Evolutionary conservation across 108 stramenopile genomes (phyloP).

Genomic region (Cafeteria roenbergensis): DNA sequence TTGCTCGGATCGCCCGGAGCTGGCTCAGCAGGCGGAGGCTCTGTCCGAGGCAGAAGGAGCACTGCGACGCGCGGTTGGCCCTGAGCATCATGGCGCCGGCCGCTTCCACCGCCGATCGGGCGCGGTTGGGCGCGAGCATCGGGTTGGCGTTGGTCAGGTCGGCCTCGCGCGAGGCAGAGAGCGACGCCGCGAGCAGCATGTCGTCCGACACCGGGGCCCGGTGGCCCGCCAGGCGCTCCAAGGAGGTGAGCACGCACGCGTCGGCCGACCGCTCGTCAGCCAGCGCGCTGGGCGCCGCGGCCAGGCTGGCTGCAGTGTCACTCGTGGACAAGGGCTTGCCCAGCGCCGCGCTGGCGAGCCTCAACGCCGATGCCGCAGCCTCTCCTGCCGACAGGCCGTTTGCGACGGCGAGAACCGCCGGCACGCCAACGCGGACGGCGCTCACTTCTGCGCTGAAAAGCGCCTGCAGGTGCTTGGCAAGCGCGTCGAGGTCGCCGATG

Average conservation of each 20-base stretch:
- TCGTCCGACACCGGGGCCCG: background rate
- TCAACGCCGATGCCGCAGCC: background rate
- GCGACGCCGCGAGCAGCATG: background rate
- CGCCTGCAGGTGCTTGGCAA: too few relatives aligned
- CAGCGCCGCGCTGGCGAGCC: background rate
- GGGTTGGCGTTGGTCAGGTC: background rate
- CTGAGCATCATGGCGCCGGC: background rate
- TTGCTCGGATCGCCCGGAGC: background rate
- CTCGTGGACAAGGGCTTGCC: background rate
- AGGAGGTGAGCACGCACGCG: background rate
- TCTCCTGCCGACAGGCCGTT: background rate
- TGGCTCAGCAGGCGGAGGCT: background rate
- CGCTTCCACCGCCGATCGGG: background rate
- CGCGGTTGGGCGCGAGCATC: background rate
- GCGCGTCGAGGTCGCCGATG: too few relatives aligned
- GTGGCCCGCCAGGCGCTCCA: background rate
- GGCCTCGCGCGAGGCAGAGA: background rate
- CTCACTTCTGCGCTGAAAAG: too few relatives aligned
- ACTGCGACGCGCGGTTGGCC: background rate
- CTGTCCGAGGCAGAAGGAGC: background rate
- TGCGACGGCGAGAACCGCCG: background rate
- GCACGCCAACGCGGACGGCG: background rate
- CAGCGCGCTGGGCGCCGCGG: background rate
- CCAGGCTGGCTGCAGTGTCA: background rate
- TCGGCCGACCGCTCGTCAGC: too few relatives aligned